Percentiles rank a stretch among this genome's conserved stretches.
These are phyloP conservation scores for Termitomyces sp. DNA, from an alignment of 768 basidiomycete genomes.

Conservation along the genomic window DNA sequence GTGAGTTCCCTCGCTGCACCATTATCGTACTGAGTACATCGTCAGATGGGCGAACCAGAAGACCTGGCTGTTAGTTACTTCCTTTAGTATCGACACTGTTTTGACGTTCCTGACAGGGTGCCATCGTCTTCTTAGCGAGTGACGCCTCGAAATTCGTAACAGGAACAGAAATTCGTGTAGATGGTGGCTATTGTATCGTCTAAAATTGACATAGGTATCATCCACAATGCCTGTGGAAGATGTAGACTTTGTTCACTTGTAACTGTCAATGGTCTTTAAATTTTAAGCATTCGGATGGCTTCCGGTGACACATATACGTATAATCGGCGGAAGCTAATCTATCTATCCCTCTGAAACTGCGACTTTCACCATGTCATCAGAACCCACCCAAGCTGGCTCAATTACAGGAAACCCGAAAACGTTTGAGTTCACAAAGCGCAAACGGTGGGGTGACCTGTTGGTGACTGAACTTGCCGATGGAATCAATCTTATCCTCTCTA, in stretches of 20 bases:
- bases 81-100: not conserved
- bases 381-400: not conserved
- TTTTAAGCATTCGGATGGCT: not conserved
- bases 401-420: slow-evolving; percentile 21
- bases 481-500: slow-evolving; percentile 62
- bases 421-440: slow-evolving; percentile 84
- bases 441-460: slow-evolving; percentile 81
- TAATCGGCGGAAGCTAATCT: not conserved
- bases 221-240: not conserved
- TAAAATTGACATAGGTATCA: not conserved
- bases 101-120: slow-evolving; percentile 46
- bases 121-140: slow-evolving; percentile 84
- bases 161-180: slow-evolving; percentile 77
- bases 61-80: slow-evolving; percentile 65
- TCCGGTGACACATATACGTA: not conserved
- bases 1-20: slow-evolving; percentile 30
- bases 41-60: slow-evolving; percentile 85
- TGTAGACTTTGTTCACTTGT: not conserved
- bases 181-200: slow-evolving; percentile 74
- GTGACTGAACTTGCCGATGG: slow-evolving; percentile 72
- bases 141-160: slow-evolving; percentile 92
- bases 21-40: not conserved
- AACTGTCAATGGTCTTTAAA: not conserved
- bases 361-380: slow-evolving; percentile 6
- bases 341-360: not conserved